Evolutionary conservation across 2,329 filamentous ascomycete genomes (phyloP).

Genomic region (Parasarocladium wereldwijsianum): DNA sequence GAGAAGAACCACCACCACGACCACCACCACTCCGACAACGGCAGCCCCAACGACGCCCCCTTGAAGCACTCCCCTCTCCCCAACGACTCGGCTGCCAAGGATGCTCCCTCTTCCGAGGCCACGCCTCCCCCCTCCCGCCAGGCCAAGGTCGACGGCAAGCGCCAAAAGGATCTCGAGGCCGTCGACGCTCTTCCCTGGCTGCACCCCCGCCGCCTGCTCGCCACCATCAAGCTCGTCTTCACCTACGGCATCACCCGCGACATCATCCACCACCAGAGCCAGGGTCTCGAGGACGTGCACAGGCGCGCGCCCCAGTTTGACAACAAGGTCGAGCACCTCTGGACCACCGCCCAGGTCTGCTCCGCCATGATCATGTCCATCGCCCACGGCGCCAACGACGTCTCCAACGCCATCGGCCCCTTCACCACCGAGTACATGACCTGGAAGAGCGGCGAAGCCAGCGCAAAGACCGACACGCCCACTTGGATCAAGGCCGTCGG

Average conservation of each 20-base stretch:
- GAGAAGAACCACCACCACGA: constrained; percentile 1
- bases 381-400: constrained; percentile 41
- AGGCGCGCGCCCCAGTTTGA: constrained; percentile 33
- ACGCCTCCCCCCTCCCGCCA: neutral
- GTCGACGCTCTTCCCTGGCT: constrained; percentile 4
- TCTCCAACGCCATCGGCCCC: constrained; percentile 35
- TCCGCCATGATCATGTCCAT: constrained; percentile 41
- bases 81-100: too few species aligned
- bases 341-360: constrained; percentile 30
- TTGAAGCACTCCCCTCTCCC: too few species aligned
- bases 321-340: constrained; percentile 37
- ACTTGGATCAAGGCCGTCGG: constrained; percentile 21
- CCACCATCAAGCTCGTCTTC: constrained; percentile 9
- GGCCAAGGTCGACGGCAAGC: constrained; percentile 3
- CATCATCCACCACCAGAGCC: constrained; percentile 7
- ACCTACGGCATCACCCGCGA: constrained; percentile 11
- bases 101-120: constrained; percentile 2
- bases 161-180: constrained; percentile 6
- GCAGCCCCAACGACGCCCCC: too few species aligned
- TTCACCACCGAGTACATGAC: constrained; percentile 36
- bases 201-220: constrained; percentile 1
- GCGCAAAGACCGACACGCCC: constrained; percentile 16
- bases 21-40: constrained; percentile 4
- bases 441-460: constrained; percentile 26
- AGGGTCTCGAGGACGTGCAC: constrained; percentile 25